A percentile compares a stretch with the other conserved stretches of the same genome.
These are phyloP conservation scores for Aegilops longissima DNA, from an alignment of 176 grass and related monocot species.

Conservation along the genomic window DNA sequence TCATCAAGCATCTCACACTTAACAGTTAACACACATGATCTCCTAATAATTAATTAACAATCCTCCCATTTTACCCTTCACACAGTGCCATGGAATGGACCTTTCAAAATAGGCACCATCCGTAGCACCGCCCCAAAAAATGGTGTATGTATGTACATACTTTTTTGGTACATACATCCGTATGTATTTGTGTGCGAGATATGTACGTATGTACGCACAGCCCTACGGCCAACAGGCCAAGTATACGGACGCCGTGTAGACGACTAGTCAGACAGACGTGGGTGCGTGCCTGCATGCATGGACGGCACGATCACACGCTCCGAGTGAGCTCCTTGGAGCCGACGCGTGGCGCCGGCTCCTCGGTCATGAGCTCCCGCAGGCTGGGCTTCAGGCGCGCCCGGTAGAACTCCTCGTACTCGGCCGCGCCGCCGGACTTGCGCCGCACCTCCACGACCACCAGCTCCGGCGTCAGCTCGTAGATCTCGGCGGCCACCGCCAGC, in stretches of 20 bases:
- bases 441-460: constrained; percentile 83
- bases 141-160: neutral
- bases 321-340: constrained; percentile 17
- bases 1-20: neutral
- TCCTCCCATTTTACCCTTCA: neutral
- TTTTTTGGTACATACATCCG: neutral
- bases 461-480: constrained; percentile 84
- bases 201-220: constrained; percentile 7
- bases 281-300: constrained; percentile 10
- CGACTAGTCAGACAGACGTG: neutral
- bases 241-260: neutral
- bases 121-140: neutral
- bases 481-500: constrained; percentile 71
- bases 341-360: neutral
- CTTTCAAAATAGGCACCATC: constrained; percentile 17
- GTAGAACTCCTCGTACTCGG: constrained; percentile 96
- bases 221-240: neutral
- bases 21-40: neutral
- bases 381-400: constrained; percentile 54
- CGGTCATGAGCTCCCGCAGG: constrained; percentile 47
- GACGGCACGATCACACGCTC: constrained; percentile 16
- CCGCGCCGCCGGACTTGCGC: constrained; percentile 66
- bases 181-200: neutral
- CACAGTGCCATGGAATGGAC: constrained; percentile 11
- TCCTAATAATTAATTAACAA: neutral